phyloP scores from a whole-genome alignment of 208 protist species.

The Histomonas meleagridis region DNA sequence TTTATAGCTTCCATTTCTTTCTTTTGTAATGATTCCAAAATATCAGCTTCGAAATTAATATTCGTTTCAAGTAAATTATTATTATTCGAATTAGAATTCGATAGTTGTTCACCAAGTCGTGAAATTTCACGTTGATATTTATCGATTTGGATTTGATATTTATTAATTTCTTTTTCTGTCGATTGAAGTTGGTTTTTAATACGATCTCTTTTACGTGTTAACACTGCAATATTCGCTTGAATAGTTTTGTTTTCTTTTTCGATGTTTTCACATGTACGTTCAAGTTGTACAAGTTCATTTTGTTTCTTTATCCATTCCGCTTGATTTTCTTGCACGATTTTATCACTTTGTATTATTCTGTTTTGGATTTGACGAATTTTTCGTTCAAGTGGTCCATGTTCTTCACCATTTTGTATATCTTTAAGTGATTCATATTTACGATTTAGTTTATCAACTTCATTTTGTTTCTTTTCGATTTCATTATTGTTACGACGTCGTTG shows the following conservation, averaged over 20 bases:
- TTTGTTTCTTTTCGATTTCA: slow-evolving; percentile 13
- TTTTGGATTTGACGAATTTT: background rate
- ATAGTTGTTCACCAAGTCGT: background rate
- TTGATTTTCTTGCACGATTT: background rate
- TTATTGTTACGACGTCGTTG: background rate
- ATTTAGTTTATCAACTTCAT: slow-evolving; percentile 31
- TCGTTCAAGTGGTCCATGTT: slow-evolving; percentile 1
- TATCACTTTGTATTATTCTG: background rate
- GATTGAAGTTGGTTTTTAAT: background rate
- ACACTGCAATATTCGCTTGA: background rate
- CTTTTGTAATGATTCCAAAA: background rate
- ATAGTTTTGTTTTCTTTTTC: background rate
- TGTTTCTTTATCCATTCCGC: background rate
- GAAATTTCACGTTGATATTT: background rate
- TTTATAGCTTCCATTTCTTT: background rate
- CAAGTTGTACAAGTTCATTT: background rate
- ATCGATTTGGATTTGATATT: background rate
- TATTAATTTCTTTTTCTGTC: slow-evolving; percentile 9
- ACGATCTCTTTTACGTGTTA: background rate
- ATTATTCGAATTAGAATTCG: no score
- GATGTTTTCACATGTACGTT: background rate
- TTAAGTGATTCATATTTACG: background rate
- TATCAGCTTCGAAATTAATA: slow-evolving; percentile 5
- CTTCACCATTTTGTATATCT: slow-evolving; percentile 25
- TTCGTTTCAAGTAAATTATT: background rate